These are phyloP conservation scores for Arachnomyces sp. DNA, from an alignment of 2,329 filamentous ascomycete species.

Conservation along the genomic window DNA sequence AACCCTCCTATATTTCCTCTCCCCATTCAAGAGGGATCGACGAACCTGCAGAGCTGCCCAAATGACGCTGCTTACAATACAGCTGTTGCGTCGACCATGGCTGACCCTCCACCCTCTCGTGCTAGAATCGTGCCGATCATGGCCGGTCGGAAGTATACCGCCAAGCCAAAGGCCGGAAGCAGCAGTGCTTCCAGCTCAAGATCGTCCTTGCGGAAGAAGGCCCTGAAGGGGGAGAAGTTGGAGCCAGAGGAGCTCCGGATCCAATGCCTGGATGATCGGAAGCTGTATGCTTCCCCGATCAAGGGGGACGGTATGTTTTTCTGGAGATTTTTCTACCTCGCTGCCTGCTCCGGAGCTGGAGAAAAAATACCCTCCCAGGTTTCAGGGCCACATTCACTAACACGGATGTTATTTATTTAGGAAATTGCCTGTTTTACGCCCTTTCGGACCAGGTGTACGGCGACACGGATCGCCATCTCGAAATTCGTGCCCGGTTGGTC, in stretches of 20 bases:
- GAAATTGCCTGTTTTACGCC: constrained; percentile 64
- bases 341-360: constrained; percentile 4
- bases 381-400: no score
- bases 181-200: constrained; percentile 13
- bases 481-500: constrained; percentile 54
- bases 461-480: constrained; percentile 47
- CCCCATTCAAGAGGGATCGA: no score
- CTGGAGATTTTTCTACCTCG: neutral
- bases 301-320: constrained; percentile 55
- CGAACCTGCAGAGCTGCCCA: neutral
- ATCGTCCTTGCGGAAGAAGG: constrained; percentile 1
- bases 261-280: constrained; percentile 43
- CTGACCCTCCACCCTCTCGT: constrained; percentile 27
- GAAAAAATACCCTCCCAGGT: neutral
- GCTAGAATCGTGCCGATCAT: constrained; percentile 39
- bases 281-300: constrained; percentile 53
- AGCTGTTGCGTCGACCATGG: constrained; percentile 29
- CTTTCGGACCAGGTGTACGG: constrained; percentile 61
- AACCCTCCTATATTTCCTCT: no score
- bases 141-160: constrained; percentile 17
- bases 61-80: constrained; percentile 23
- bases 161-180: constrained; percentile 13
- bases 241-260: constrained; percentile 30
- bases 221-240: constrained; percentile 11
- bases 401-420: constrained; percentile 31